Base-by-base conservation (phyloP, 2,329 filamentous ascomycete species). In the Sarocladium strictum region DNA sequence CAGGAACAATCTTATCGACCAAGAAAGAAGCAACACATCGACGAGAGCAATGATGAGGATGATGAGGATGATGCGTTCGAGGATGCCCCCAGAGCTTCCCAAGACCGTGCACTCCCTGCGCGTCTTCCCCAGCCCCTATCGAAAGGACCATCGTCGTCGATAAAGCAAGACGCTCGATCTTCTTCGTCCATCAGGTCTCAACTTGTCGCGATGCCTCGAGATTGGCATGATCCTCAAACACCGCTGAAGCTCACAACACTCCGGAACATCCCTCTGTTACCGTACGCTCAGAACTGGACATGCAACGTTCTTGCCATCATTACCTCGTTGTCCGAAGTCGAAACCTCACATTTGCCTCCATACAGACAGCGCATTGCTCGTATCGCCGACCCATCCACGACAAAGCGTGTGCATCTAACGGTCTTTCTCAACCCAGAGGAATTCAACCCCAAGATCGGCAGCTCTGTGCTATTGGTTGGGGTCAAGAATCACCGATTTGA, bases 401-500 rank as follows among this genome's bases (percentile, higher is more conserved):
- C 69, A 6, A 80, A 80, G 60, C 75, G 74, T 19, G 75, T 83
- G 3, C 73, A 76, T 37, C 62, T 83, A 2, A 80, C 78, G 0
- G 76, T 82, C 0, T 81, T 82, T 52, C 69, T 82, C 3, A 76
- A 82, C 24, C 73, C 80, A 0, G 73, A 76, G 2, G 60, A 62
- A 0, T 83, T 83, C 58, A 58, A 56, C 1, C 79, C 80, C 0
- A 55, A 43, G 0, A 61, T 80, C 0, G 80, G 79, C 2, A 76
- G 72, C 52, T 74, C 74, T 0, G 75, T 82, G 1, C 58, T 83
- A 3, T 64, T 83, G 1, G 69, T 77, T 0, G 79, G 79, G 0
- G 78, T 81, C 2, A 83, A 83, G 66, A 83, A 83, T 29, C 80
- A 83, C 51, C 64, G 72, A 1, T 81, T 78, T 55, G 79, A 82